Evolutionary conservation across 352 stramenopile species (phyloP), one percentile per base, ranked within the genome.

Genomic region (Globisporangium radiosum): DNA sequence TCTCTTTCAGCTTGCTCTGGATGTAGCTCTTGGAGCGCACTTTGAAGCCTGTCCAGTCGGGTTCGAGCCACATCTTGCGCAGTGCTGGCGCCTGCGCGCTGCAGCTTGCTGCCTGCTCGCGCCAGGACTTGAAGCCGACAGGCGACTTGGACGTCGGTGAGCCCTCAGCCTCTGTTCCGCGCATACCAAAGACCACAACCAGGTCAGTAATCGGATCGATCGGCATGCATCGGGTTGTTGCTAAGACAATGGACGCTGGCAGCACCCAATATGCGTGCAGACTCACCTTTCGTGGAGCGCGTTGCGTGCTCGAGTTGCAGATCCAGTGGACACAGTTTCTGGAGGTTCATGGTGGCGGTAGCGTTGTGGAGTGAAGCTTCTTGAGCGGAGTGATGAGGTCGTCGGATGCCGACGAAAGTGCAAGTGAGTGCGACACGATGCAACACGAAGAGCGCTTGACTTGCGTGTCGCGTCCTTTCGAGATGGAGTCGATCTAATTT

Each of bases 21-120:
- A 90, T 59, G 60, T 93, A 93, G 33, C 54, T 80, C 69, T 90
- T 91, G 59, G 72, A 77, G 52, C 84, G 81, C 13, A 93, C 66
- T 65, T 87, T 84, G 62, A 92, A 90, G 17, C 57, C 66, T 1
- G 68, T 48, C 68, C 71, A 82, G 19, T 81, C 75, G 5, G 78
- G 81, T 56, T 93, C 81, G 17, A 66, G 66, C 84, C 84, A 93
- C 70, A 91, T 88, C 60, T 87, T 84, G 1, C 76, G 71, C 3
- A 91, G 69, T 52, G 57, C 65, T 36, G 70, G 17, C 49, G 63
- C 56, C 60, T 88, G 81, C 56, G 79, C 65, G 3, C 64, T 54
- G 47, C 75, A 87, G 7, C 62, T 66, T 6, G 72, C 72, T 5
- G 75, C 78, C 42, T 75, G 59, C 14, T 69, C 59, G 4, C 69